Conservation (phyloP, 1,139 yeast species). For the Kluyveromyces marxianus region DNA sequence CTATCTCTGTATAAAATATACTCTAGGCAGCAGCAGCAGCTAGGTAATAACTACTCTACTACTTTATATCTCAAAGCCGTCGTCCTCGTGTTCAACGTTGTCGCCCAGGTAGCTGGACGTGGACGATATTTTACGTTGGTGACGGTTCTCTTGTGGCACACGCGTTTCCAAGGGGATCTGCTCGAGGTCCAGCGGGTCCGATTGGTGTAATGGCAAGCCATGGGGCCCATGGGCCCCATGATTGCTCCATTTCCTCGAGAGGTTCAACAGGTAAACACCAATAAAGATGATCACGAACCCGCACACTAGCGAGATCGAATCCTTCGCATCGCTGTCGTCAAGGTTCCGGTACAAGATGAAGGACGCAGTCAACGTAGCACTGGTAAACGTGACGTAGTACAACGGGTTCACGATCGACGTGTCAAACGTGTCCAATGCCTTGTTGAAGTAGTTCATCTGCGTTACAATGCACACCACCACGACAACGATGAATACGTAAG, state of each 20-base stretch:
- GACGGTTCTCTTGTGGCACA: slow-evolving; percentile 30
- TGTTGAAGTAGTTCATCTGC: slow-evolving; percentile 90
- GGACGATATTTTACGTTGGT: slow-evolving; percentile 20
- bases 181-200: slow-evolving; percentile 51
- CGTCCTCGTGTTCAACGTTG: slow-evolving; percentile 35
- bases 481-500: slow-evolving; percentile 71
- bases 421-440: slow-evolving; percentile 88
- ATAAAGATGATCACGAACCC: slow-evolving; percentile 84
- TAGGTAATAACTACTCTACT: no score
- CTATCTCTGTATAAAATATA: no score
- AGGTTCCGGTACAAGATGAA: slow-evolving; percentile 83
- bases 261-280: slow-evolving; percentile 78
- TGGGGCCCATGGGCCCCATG: slow-evolving; percentile 20
- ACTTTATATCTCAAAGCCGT: slow-evolving; percentile 31
- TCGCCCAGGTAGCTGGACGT: slow-evolving; percentile 29
- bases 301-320: slow-evolving; percentile 74
- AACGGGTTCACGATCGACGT: slow-evolving; percentile 88
- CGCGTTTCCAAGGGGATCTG: slow-evolving; percentile 64
- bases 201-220: no score
- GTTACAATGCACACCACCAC: slow-evolving; percentile 79
- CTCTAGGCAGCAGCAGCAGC: no score
- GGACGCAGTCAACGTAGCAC: slow-evolving; percentile 79
- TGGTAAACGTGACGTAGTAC: slow-evolving; percentile 86
- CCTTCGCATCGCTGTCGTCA: slow-evolving; percentile 60
- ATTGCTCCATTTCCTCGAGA: slow-evolving; percentile 53